A percentile compares a stretch with the other conserved stretches of the same genome.
Evolutionary conservation across 176 grass and related monocot genomes (phyloP).

Genomic region (Poa annua): DNA sequence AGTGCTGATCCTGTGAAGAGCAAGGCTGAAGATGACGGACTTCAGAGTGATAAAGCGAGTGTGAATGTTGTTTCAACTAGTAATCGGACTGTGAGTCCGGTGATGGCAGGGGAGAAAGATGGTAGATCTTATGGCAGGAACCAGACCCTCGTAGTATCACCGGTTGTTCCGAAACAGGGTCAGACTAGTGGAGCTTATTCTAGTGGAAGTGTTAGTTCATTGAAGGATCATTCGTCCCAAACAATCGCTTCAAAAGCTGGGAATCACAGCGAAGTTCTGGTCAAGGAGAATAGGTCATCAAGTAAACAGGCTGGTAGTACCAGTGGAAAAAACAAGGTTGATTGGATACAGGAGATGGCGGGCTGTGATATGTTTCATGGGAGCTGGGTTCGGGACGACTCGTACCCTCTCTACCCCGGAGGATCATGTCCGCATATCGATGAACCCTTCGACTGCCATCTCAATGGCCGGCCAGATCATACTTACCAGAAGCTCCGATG

Average conservation of each 20-base stretch:
- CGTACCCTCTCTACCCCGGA: constrained; percentile 70
- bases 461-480: constrained; percentile 71
- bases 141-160: constrained; percentile 35
- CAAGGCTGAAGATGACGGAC: background rate
- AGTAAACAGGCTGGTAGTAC: constrained; percentile 14
- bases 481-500: constrained; percentile 85
- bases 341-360: constrained; percentile 76
- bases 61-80: constrained; percentile 10
- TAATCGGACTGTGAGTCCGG: constrained; percentile 28
- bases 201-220: constrained; percentile 22
- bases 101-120: constrained; percentile 10
- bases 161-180: constrained; percentile 45
- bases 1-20: constrained; percentile 11
- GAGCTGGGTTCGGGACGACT: constrained; percentile 72
- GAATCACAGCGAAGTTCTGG: constrained; percentile 18
- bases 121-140: constrained; percentile 48
- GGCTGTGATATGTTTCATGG: constrained; percentile 82
- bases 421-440: constrained; percentile 90
- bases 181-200: constrained; percentile 35
- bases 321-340: constrained; percentile 44
- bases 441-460: constrained; percentile 85
- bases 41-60: background rate
- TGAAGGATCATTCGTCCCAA: constrained; percentile 36
- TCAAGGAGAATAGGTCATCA: constrained; percentile 27
- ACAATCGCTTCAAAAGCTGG: constrained; percentile 14